phyloP scores from a whole-genome alignment of 495 filamentous ascomycete genomes.

The Penicillium coprophilum region DNA sequence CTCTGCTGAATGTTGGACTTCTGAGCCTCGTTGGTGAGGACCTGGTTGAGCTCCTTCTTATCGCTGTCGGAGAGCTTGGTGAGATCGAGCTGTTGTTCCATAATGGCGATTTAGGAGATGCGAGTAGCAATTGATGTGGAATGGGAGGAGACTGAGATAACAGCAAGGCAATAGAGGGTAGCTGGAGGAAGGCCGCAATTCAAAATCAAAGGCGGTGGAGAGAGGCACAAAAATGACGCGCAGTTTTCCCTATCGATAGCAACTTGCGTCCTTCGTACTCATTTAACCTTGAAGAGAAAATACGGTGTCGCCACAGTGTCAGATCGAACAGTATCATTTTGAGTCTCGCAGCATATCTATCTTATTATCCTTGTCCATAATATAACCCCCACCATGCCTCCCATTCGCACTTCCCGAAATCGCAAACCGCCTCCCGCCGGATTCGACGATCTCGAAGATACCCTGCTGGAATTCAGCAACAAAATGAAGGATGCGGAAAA shows the following conservation, averaged over 20 bases:
- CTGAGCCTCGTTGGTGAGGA: constrained; percentile 76
- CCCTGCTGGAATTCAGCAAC: constrained; percentile 90
- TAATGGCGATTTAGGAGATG: constrained; percentile 16
- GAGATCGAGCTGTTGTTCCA: constrained; percentile 56
- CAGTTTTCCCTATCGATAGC: constrained; percentile 15
- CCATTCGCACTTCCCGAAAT: constrained; percentile 71
- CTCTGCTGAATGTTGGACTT: constrained; percentile 77
- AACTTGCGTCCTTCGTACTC: constrained; percentile 10
- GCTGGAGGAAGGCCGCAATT: constrained; percentile 2
- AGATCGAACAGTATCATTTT: background rate
- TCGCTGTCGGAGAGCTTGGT: constrained; percentile 75
- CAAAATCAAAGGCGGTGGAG: constrained; percentile 34
- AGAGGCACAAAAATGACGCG: constrained; percentile 37
- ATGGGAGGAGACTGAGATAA: background rate
- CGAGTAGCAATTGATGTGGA: constrained; percentile 3
- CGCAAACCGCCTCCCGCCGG: constrained; percentile 92
- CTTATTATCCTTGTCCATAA: background rate
- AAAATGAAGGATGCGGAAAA: constrained; percentile 99
- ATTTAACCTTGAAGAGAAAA: background rate
- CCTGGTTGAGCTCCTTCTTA: constrained; percentile 81
- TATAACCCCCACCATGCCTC: constrained; percentile 64
- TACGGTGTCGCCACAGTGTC: background rate
- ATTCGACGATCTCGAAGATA: constrained; percentile 96
- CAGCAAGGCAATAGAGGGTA: constrained; percentile 3
- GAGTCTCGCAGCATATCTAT: background rate